Evolutionary conservation across 768 basidiomycete genomes (phyloP).

Genomic region (Inosperma sp.): DNA sequence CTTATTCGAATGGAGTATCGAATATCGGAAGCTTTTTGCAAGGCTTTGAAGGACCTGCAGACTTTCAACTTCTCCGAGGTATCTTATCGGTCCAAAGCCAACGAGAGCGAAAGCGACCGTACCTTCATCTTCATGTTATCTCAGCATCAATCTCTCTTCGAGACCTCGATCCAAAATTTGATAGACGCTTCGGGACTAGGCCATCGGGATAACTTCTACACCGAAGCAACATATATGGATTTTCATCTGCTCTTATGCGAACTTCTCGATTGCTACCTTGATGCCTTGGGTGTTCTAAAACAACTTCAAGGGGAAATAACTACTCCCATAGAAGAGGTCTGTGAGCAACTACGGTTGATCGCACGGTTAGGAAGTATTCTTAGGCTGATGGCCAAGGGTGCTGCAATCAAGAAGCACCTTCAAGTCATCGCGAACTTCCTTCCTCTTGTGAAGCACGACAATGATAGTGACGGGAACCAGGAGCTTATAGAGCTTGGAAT

Average conservation of each 20-base stretch:
- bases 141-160: neutral
- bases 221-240: neutral
- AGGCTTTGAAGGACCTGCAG: neutral
- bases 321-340: neutral
- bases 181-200: neutral
- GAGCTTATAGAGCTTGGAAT: neutral
- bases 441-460: neutral
- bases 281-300: neutral
- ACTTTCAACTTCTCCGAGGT: neutral
- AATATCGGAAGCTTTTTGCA: neutral
- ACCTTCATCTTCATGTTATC: neutral
- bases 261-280: neutral
- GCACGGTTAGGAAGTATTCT: too few relatives aligned
- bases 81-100: neutral
- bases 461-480: neutral
- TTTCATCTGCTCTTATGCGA: neutral
- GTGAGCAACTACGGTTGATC: too few relatives aligned
- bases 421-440: too few relatives aligned
- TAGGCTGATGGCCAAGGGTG: too few relatives aligned
- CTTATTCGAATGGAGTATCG: neutral
- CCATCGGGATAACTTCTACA: neutral
- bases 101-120: neutral
- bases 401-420: too few relatives aligned
- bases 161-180: neutral
- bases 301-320: neutral